Evolutionary conservation across 345 rosid genomes (phyloP).

Genomic region (Excoecaria agallocha): DNA sequence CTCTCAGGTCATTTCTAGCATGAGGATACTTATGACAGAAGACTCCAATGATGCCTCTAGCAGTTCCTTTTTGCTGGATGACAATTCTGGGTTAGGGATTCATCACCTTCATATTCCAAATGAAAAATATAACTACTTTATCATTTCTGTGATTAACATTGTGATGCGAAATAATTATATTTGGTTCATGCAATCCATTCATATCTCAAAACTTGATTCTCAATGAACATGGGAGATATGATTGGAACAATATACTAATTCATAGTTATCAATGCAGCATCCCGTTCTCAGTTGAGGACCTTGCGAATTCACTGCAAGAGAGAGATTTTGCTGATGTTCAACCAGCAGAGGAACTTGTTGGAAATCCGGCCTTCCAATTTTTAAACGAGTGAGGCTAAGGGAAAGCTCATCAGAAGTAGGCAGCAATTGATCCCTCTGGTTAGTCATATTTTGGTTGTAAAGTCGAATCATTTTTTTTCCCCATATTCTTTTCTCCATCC

Average conservation of each 20-base stretch:
- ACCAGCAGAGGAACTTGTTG: slow-evolving; percentile 77
- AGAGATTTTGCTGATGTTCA: slow-evolving; percentile 77
- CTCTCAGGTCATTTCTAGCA: slow-evolving; percentile 84
- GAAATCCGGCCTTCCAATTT: slow-evolving; percentile 77
- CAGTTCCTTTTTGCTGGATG: slow-evolving; percentile 93
- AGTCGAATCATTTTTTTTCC: slow-evolving; percentile 9
- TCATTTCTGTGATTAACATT: not conserved
- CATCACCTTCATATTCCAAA: not conserved
- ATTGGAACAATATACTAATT: slow-evolving; percentile 9
- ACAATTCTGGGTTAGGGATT: slow-evolving; percentile 71
- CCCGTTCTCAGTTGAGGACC: slow-evolving; percentile 94
- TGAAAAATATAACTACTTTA: not conserved
- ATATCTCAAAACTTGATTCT: no score
- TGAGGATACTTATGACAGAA: slow-evolving; percentile 96
- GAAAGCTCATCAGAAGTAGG: slow-evolving; percentile 27
- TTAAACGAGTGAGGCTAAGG: slow-evolving; percentile 55
- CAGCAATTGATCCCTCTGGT: slow-evolving; percentile 7
- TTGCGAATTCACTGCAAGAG: slow-evolving; percentile 71
- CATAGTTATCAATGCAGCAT: slow-evolving; percentile 49
- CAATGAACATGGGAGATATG: no score
- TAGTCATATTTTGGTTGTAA: slow-evolving; percentile 18
- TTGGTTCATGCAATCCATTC: no score
- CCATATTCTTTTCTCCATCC: slow-evolving; percentile 8
- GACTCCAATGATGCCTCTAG: slow-evolving; percentile 82
- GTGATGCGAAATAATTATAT: not conserved